A percentile compares a stretch with the other conserved stretches of the same genome.
Evolutionary conservation across 2,329 filamentous ascomycete genomes (phyloP).

Genomic region (Fusarium begoniae): DNA sequence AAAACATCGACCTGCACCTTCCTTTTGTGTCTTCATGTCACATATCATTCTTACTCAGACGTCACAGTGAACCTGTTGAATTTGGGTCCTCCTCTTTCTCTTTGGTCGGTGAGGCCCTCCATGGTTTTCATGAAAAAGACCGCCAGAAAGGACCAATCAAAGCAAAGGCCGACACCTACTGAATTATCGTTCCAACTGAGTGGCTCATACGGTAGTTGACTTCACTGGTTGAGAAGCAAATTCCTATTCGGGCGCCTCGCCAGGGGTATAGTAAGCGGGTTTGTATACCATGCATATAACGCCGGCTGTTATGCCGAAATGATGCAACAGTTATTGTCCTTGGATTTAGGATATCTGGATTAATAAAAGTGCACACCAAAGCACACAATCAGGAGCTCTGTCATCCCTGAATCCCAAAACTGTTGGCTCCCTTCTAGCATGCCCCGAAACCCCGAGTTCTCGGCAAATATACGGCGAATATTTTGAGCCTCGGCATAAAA

Average conservation of each 20-base stretch:
- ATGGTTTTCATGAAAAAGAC: neutral
- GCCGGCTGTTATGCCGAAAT: neutral
- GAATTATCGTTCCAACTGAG: fast-evolving
- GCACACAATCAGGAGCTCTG: too few species aligned
- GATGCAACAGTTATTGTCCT: neutral
- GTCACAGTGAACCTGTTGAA: neutral
- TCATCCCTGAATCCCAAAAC: too few species aligned
- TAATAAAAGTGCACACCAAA: too few species aligned
- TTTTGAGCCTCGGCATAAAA: too few species aligned
- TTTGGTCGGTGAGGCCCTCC: too few species aligned
- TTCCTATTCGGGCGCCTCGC: neutral
- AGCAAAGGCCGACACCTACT: fast-evolving
- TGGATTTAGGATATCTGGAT: too few species aligned
- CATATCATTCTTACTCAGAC: neutral
- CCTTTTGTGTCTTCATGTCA: neutral
- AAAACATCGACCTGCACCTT: neutral
- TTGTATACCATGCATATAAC: neutral
- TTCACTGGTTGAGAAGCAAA: neutral
- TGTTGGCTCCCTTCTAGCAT: too few species aligned
- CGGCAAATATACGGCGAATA: too few species aligned
- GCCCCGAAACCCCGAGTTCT: too few species aligned
- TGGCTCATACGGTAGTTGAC: fast-evolving
- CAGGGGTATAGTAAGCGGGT: neutral
- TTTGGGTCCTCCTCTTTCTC: neutral
- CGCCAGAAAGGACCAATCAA: neutral